Conservation (phyloP, 371 early-diverging fungal genomes). For the Zopfochytrium polystomum region DNA sequence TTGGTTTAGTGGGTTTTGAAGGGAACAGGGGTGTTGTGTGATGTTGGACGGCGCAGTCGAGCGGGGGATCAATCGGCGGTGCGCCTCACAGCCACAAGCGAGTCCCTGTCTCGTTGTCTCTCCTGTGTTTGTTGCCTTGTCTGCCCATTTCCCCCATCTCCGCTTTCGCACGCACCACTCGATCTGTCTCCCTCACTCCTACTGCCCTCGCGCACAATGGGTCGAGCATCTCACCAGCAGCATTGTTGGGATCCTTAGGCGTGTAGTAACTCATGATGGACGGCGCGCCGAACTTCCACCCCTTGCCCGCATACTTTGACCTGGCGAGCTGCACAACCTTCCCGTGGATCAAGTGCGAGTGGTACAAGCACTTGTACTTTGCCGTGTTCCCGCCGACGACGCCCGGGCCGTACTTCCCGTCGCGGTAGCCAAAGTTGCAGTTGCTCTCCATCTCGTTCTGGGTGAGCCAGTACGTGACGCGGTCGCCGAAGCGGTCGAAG, state of each 20-base stretch:
- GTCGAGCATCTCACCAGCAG: conserved; percentile 1
- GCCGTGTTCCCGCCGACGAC: neutral
- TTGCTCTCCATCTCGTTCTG: conserved; percentile 36
- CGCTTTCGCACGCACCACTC: neutral
- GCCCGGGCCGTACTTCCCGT: conserved; percentile 12
- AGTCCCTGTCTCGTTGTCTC: too few relatives aligned
- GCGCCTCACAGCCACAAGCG: too few relatives aligned
- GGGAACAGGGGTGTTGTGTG: neutral
- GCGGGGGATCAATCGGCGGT: too few relatives aligned
- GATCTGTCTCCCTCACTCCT: too few relatives aligned
- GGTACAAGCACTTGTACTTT: conserved; percentile 15
- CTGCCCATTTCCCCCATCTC: conserved; percentile 7
- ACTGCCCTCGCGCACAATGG: too few relatives aligned
- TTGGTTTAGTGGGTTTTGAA: neutral
- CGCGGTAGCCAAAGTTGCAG: conserved; percentile 25
- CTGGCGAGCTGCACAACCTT: conserved; percentile 30
- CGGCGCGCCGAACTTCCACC: conserved; percentile 32
- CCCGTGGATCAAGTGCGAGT: conserved; percentile 19
- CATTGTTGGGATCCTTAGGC: conserved; percentile 3
- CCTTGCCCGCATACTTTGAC: conserved; percentile 9
- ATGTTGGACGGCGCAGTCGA: neutral
- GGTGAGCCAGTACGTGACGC: conserved; percentile 32
- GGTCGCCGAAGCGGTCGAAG: conserved; percentile 28
- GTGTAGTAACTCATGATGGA: conserved; percentile 21
- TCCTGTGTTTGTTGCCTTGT: neutral